Percentiles rank a stretch among this genome's conserved stretches.
phyloP scores from a whole-genome alignment of 306 rosid genomes.

The Vigna trinervia region DNA sequence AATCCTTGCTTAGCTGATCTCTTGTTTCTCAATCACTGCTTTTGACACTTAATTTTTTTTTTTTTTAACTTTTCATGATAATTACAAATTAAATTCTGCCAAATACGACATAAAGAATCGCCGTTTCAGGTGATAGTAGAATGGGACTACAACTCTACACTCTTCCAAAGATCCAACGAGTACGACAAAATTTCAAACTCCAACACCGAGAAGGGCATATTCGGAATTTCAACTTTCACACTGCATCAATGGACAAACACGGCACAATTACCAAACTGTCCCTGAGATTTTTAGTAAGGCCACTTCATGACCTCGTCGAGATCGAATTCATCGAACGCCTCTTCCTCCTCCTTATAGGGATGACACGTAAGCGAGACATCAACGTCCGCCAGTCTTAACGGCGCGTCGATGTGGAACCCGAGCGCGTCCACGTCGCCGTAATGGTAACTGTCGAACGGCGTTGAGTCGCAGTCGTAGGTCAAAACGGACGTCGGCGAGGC shows the following conservation, averaged over 20 bases:
- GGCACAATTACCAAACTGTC: slow-evolving; percentile 45
- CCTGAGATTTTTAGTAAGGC: slow-evolving; percentile 40
- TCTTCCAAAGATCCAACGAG: slow-evolving; percentile 31
- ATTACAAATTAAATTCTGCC: slow-evolving; percentile 45
- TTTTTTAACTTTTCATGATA: neutral
- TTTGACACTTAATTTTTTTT: neutral
- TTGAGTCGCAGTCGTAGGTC: slow-evolving; percentile 40
- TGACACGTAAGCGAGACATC: slow-evolving; percentile 48
- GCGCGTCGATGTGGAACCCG: slow-evolving; percentile 54
- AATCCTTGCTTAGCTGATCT: neutral
- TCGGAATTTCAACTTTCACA: slow-evolving; percentile 38
- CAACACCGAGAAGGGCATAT: slow-evolving; percentile 20
- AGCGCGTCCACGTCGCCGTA: slow-evolving; percentile 53
- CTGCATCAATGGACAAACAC: neutral
- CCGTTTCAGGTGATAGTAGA: slow-evolving; percentile 37
- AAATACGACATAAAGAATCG: slow-evolving; percentile 47
- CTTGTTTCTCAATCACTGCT: neutral
- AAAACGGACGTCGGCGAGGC: slow-evolving; percentile 77
- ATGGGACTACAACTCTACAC: slow-evolving; percentile 38
- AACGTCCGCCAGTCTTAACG: slow-evolving; percentile 57
- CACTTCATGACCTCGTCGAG: slow-evolving; percentile 60
- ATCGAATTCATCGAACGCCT: slow-evolving; percentile 73
- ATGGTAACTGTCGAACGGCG: slow-evolving; percentile 45
- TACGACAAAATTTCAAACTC: slow-evolving; percentile 40
- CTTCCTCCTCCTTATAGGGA: slow-evolving; percentile 47